Conservation (phyloP, 306 rosid genomes). For the Pyrus communis region DNA sequence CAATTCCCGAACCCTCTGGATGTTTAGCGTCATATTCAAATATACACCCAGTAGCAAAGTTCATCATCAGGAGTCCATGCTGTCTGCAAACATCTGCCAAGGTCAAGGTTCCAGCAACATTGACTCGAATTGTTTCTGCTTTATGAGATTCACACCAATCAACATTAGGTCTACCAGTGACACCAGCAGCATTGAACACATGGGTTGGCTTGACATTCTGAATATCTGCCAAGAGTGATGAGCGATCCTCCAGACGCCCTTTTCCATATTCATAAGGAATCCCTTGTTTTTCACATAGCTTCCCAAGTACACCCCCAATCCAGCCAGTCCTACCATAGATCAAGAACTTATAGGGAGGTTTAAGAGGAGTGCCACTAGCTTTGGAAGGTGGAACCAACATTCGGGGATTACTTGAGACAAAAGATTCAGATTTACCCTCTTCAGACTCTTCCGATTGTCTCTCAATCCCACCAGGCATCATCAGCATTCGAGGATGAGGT, state of each 20-base stretch:
- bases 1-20: constrained; percentile 84
- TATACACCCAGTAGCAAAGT: constrained; percentile 83
- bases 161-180: constrained; percentile 85
- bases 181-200: constrained; percentile 81
- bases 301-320: constrained; percentile 82
- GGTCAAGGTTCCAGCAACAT: constrained; percentile 80
- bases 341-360: constrained; percentile 58
- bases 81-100: constrained; percentile 84
- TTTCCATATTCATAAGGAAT: constrained; percentile 72
- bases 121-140: constrained; percentile 64
- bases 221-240: constrained; percentile 64
- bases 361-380: constrained; percentile 32
- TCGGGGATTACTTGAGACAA: constrained; percentile 46
- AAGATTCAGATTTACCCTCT: constrained; percentile 42
- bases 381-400: constrained; percentile 73
- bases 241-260: constrained; percentile 74
- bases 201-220: constrained; percentile 71
- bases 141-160: constrained; percentile 88
- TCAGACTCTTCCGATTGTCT: constrained; percentile 57
- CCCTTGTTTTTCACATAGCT: constrained; percentile 72
- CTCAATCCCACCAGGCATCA: constrained; percentile 92
- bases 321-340: constrained; percentile 83
- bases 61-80: constrained; percentile 66
- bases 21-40: constrained; percentile 78
- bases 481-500: constrained; percentile 88